phyloP scores from a whole-genome alignment of 768 basidiomycete species.

The Amanita pallidorosea region DNA sequence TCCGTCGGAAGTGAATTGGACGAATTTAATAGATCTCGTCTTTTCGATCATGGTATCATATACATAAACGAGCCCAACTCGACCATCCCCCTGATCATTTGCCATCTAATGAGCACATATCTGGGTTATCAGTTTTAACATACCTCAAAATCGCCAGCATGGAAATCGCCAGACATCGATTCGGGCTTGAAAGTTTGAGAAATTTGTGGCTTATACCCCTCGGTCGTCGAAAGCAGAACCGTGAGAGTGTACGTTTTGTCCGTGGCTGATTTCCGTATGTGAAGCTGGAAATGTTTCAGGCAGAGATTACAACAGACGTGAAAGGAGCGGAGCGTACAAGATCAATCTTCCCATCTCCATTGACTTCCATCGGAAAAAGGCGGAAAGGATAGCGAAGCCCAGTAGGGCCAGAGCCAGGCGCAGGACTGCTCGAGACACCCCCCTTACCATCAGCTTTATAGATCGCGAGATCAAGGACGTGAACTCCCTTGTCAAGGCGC shows the following conservation, averaged over 20 bases:
- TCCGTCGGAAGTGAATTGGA: no score
- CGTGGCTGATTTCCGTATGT: background rate
- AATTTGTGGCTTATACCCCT: background rate
- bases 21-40: no score
- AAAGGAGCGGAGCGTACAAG: background rate
- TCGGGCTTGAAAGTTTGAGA: background rate
- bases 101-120: background rate
- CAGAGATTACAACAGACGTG: background rate
- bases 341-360: background rate
- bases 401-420: background rate
- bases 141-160: background rate
- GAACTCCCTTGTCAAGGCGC: no score
- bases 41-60: no score
- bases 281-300: background rate
- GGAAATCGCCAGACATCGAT: background rate
- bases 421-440: background rate
- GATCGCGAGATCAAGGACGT: background rate
- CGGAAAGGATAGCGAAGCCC: background rate
- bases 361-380: background rate
- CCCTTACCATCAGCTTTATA: background rate
- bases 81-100: background rate
- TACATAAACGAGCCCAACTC: background rate
- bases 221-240: background rate
- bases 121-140: no score
- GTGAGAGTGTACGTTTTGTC: background rate